These are phyloP conservation scores for Carpinus viminea DNA, from an alignment of 306 rosid genomes.

Conservation along the genomic window DNA sequence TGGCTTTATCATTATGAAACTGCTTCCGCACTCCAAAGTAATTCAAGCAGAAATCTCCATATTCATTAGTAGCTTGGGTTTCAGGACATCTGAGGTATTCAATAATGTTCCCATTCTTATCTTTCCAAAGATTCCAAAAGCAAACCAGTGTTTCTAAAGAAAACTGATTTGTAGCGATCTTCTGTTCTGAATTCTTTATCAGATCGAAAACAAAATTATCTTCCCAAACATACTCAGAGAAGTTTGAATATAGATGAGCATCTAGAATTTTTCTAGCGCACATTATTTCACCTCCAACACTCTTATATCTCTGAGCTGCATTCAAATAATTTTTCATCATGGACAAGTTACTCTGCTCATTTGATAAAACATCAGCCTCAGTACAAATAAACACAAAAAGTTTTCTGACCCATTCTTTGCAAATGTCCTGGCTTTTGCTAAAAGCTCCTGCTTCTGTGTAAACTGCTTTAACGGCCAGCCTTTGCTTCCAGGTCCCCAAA, in stretches of 20 bases:
- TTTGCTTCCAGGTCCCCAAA: constrained; percentile 61
- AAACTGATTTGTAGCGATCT: constrained; percentile 31
- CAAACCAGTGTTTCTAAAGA: constrained; percentile 56
- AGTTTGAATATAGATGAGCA: constrained; percentile 44
- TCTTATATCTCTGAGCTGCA: constrained; percentile 36
- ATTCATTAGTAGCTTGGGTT: constrained; percentile 29
- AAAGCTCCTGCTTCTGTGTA: constrained; percentile 41
- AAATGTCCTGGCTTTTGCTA: constrained; percentile 48
- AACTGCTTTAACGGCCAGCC: constrained; percentile 73
- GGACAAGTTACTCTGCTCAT: constrained; percentile 22
- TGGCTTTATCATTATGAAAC: constrained; percentile 17
- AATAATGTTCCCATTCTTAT: constrained; percentile 34
- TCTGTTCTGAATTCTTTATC: constrained; percentile 25
- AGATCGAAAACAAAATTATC: constrained; percentile 35
- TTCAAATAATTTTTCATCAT: constrained; percentile 35
- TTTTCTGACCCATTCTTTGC: constrained; percentile 41
- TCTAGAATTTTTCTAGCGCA: constrained; percentile 61
- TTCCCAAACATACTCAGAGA: constrained; percentile 43
- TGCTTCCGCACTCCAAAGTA: constrained; percentile 57
- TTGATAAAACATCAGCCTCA: constrained; percentile 52
- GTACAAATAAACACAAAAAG: constrained; percentile 40
- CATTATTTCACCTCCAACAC: constrained; percentile 51
- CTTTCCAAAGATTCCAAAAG: constrained; percentile 78
- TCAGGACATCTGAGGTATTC: constrained; percentile 40
- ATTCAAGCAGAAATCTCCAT: constrained; percentile 51